Conservation (phyloP, 441 rosid species). For the Eutrema salsugineum region DNA sequence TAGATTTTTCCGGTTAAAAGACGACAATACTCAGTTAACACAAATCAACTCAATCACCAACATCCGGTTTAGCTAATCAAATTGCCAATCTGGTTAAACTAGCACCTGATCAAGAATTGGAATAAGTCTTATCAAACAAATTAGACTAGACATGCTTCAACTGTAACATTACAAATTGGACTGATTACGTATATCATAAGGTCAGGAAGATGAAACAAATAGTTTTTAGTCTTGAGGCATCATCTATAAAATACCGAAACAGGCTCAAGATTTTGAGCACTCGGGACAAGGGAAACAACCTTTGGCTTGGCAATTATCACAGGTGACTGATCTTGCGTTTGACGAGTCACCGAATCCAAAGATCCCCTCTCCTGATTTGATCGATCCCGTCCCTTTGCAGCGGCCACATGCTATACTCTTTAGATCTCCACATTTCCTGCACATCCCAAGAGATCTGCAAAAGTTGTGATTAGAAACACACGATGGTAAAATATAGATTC, state of each 20-base stretch:
- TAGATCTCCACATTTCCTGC: constrained; percentile 81
- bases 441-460: constrained; percentile 80
- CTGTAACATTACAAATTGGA: neutral
- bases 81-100: neutral
- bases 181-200: neutral
- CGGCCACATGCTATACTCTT: constrained; percentile 69
- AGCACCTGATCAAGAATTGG: neutral
- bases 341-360: constrained; percentile 39
- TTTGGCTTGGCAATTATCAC: constrained; percentile 58
- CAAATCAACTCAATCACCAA: neutral
- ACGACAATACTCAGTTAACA: neutral
- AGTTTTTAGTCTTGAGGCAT: neutral
- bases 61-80: neutral
- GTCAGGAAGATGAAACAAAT: constrained; percentile 3
- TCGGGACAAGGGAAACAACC: constrained; percentile 74
- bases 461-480: neutral
- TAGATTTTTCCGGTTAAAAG: neutral
- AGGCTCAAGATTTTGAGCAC: constrained; percentile 46
- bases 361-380: constrained; percentile 50
- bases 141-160: neutral
- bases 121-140: neutral
- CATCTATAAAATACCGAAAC: neutral
- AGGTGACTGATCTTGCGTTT: constrained; percentile 36
- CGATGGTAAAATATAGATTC: neutral
- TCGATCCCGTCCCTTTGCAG: constrained; percentile 68